Evolutionary conservation across 805 yeast genomes (phyloP).

Genomic region (Hanseniaspora thailandica): DNA sequence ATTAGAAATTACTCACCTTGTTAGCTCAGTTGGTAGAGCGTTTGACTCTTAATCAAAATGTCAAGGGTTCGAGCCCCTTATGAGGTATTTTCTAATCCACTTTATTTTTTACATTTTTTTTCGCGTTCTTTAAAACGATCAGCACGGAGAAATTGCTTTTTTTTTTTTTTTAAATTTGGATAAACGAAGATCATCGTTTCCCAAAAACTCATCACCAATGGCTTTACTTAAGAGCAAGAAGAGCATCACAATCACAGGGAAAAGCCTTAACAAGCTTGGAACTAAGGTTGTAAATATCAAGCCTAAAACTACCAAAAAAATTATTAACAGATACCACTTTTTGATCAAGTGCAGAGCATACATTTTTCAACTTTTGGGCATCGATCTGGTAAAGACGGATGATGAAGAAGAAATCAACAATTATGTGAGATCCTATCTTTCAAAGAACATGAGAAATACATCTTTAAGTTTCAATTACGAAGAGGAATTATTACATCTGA

Average conservation of each 20-base stretch:
- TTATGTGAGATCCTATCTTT: constrained; percentile 16
- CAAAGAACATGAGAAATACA: constrained; percentile 15
- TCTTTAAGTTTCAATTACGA: constrained; percentile 16
- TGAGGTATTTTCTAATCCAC: background rate
- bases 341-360: constrained; percentile 45
- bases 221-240: constrained; percentile 17
- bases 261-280: constrained; percentile 24
- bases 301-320: constrained; percentile 58
- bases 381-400: constrained; percentile 19
- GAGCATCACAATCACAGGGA: constrained; percentile 29
- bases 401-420: constrained; percentile 16
- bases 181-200: background rate
- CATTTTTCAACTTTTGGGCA: constrained; percentile 20
- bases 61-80: constrained; percentile 13
- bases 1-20: constrained; percentile 3
- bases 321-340: constrained; percentile 68
- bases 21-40: constrained; percentile 10
- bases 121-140: too few relatives aligned
- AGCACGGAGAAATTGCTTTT: too few relatives aligned
- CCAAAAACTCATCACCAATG: background rate
- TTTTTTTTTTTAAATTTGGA: background rate
- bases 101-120: background rate
- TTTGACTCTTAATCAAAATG: constrained; percentile 9
- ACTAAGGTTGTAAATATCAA: constrained; percentile 41
- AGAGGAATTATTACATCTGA: constrained; percentile 7